Evolutionary conservation across 1,284 basidiomycete genomes (phyloP).

Genomic region (Puccinia coronata): DNA sequence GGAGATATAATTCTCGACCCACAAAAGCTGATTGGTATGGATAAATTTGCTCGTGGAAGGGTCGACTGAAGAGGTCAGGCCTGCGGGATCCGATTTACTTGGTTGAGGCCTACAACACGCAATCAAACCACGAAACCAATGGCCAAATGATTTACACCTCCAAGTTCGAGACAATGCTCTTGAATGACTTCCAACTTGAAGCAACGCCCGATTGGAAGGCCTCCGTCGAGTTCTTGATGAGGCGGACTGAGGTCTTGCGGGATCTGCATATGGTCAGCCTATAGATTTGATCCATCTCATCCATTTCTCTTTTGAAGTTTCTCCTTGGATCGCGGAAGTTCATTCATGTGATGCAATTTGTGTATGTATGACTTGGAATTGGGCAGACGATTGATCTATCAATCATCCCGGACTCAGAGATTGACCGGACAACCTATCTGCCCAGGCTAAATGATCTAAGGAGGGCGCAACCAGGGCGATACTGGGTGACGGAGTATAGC

Average conservation of each 20-base stretch:
- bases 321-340: background rate
- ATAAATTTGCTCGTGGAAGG: slow-evolving; percentile 55
- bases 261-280: slow-evolving; percentile 58
- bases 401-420: slow-evolving; percentile 61
- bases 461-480: slow-evolving; percentile 54
- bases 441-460: slow-evolving; percentile 59
- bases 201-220: slow-evolving; percentile 62
- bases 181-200: slow-evolving; percentile 65
- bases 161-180: slow-evolving; percentile 63
- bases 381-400: slow-evolving; percentile 57
- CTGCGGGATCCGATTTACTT: slow-evolving; percentile 64
- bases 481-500: slow-evolving; percentile 61
- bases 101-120: slow-evolving; percentile 63
- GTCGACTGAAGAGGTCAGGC: slow-evolving; percentile 62
- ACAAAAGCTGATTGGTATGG: background rate
- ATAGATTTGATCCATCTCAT: background rate
- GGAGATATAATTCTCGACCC: background rate
- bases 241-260: slow-evolving; percentile 62
- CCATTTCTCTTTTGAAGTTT: background rate
- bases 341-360: background rate
- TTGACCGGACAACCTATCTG: slow-evolving; percentile 59
- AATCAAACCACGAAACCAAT: slow-evolving; percentile 53
- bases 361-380: background rate
- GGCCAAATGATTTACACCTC: slow-evolving; percentile 58
- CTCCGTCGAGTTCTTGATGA: slow-evolving; percentile 63